Evolutionary conservation across 83 land plant species (phyloP).

Genomic region (Isoetes engelmannii): DNA sequence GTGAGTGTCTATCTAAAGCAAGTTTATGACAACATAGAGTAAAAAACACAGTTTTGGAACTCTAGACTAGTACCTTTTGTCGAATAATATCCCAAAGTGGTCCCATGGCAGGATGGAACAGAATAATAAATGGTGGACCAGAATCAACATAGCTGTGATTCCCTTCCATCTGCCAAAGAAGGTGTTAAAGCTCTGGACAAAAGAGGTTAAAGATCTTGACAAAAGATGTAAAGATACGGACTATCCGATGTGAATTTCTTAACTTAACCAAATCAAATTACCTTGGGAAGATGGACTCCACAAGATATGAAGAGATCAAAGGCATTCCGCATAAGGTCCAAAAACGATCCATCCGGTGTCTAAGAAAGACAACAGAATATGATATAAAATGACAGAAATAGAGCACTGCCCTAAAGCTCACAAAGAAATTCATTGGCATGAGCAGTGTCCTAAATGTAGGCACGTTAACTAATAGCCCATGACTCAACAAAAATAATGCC

Average conservation of each 20-base stretch:
- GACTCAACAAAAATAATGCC: too few species aligned
- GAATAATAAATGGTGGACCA: slow-evolving; percentile 81
- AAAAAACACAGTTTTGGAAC: slow-evolving; percentile 1
- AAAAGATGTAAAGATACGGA: too few species aligned
- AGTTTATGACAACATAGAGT: neutral
- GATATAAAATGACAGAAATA: too few species aligned
- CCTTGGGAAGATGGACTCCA: slow-evolving; percentile 65
- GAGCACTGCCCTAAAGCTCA: too few species aligned
- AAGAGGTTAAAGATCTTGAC: neutral
- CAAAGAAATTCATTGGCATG: too few species aligned
- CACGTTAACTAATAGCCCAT: too few species aligned
- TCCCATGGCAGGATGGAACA: slow-evolving; percentile 92
- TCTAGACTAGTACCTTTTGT: slow-evolving; percentile 56
- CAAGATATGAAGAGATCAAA: slow-evolving; percentile 64
- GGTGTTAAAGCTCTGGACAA: neutral
- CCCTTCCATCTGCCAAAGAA: slow-evolving; percentile 48
- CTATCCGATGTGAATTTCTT: neutral
- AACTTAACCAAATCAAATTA: slow-evolving; percentile 14
- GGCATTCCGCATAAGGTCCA: slow-evolving; percentile 85
- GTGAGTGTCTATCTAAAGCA: neutral
- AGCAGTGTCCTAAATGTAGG: too few species aligned
- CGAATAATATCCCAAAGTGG: slow-evolving; percentile 83
- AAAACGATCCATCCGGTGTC: slow-evolving; percentile 96
- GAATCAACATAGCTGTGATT: slow-evolving; percentile 56
- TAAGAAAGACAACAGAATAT: slow-evolving; percentile 22